Percentiles rank a stretch among this genome's conserved stretches.
These are phyloP conservation scores for Amanita rubescens DNA, from an alignment of 768 basidiomycete species.

Conservation along the genomic window DNA sequence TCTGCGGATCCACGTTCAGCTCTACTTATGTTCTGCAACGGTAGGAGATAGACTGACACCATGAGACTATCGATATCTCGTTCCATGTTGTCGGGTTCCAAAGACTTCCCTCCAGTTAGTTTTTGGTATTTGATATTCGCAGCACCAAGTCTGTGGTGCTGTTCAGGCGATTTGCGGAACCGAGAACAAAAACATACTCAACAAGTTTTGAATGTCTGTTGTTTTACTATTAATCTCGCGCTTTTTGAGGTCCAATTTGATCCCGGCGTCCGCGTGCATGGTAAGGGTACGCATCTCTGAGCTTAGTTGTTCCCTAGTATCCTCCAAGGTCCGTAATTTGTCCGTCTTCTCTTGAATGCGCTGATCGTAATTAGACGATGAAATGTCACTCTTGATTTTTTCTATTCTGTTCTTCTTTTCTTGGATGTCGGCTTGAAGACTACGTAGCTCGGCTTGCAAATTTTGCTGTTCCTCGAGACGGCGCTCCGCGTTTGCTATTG, in stretches of 20 bases:
- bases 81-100: slow-evolving; percentile 63
- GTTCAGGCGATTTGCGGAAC: slow-evolving; percentile 4
- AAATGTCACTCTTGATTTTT: slow-evolving; percentile 52
- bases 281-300: slow-evolving; percentile 64
- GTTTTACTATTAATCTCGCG: slow-evolving; percentile 58
- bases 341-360: slow-evolving; percentile 46
- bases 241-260: slow-evolving; percentile 69
- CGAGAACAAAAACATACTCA: slow-evolving; percentile 19
- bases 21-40: neutral
- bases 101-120: slow-evolving; percentile 53
- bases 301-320: slow-evolving; percentile 60
- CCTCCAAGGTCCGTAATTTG: slow-evolving; percentile 56
- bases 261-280: slow-evolving; percentile 73
- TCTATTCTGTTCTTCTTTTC: slow-evolving; percentile 58
- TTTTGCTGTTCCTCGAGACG: slow-evolving; percentile 49
- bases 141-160: slow-evolving; percentile 46
- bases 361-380: slow-evolving; percentile 56
- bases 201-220: slow-evolving; percentile 65
- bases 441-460: slow-evolving; percentile 46
- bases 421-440: slow-evolving; percentile 54
- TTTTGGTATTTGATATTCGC: slow-evolving; percentile 57
- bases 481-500: slow-evolving; percentile 45
- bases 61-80: slow-evolving; percentile 53
- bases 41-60: slow-evolving; percentile 37
- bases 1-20: slow-evolving; percentile 28